Percentiles rank a stretch among this genome's conserved stretches.
Conservation (phyloP, 495 filamentous ascomycete genomes). For the Aspergillus steynii region DNA sequence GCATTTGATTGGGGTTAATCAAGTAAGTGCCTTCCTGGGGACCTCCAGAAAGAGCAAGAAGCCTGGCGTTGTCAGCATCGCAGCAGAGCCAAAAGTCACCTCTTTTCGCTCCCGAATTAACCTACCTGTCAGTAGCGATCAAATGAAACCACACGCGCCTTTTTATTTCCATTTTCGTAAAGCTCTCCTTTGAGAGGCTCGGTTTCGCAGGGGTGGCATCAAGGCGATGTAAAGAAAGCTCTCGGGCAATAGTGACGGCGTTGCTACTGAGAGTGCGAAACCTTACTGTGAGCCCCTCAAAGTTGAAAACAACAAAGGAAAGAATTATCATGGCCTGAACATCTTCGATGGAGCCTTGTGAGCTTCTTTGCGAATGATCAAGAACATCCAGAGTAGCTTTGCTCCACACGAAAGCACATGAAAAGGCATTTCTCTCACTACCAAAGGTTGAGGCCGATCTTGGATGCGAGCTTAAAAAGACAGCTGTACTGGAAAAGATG, state of each 20-base stretch:
- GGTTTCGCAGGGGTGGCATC: neutral
- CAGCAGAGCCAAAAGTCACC: no score
- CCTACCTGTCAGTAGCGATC: neutral
- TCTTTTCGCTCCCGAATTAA: neutral
- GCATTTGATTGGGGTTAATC: conserved; percentile 2
- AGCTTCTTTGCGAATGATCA: neutral
- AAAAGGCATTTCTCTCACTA: neutral
- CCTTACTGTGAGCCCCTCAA: neutral
- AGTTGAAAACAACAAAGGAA: conserved; percentile 2
- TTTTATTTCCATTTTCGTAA: neutral
- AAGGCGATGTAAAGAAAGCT: neutral
- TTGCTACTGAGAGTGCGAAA: neutral
- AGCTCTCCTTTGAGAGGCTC: neutral
- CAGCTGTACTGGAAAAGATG: neutral
- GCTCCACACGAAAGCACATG: neutral
- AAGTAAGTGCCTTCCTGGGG: conserved; percentile 3
- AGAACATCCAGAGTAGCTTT: neutral
- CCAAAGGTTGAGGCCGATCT: neutral
- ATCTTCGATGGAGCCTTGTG: conserved; percentile 1
- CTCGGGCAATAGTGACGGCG: neutral
- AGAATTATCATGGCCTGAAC: neutral
- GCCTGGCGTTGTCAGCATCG: neutral
- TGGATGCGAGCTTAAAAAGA: neutral
- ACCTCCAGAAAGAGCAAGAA: neutral
- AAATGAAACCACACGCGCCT: conserved; percentile 3